Evolutionary conservation across 345 rosid genomes (phyloP).

Genomic region (Acer yangbiense): DNA sequence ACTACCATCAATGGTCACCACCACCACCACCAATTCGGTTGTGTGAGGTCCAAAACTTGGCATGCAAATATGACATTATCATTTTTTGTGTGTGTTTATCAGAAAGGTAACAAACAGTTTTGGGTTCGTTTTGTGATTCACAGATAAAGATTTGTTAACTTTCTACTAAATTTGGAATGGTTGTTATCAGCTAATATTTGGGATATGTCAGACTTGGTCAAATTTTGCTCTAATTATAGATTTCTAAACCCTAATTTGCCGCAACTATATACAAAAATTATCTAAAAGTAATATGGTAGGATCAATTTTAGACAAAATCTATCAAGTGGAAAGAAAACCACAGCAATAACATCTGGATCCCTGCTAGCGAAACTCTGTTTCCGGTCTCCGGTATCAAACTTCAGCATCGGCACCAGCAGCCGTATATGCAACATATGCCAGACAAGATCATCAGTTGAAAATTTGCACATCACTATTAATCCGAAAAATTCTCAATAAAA

Average conservation of each 20-base stretch:
- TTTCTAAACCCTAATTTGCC: neutral
- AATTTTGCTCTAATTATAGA: neutral
- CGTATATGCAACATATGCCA: neutral
- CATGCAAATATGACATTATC: neutral
- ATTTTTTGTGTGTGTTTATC: conserved; percentile 9
- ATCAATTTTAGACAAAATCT: neutral
- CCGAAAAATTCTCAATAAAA: neutral
- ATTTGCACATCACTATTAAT: neutral
- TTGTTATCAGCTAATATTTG: neutral
- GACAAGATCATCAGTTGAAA: neutral
- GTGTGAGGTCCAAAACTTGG: neutral
- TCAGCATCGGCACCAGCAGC: neutral
- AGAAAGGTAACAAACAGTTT: conserved; percentile 7
- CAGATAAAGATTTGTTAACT: neutral
- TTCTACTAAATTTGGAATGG: conserved; percentile 14
- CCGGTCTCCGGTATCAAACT: too few relatives aligned
- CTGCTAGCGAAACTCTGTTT: neutral
- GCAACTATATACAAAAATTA: too few relatives aligned
- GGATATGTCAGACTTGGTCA: conserved; percentile 8
- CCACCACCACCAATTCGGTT: conserved; percentile 7
- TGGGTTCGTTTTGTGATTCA: conserved; percentile 20
- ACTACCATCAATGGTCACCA: neutral
- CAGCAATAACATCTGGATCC: neutral
- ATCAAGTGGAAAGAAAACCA: neutral
- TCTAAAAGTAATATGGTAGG: too few relatives aligned